Percentiles rank a stretch among this genome's conserved stretches.
phyloP scores from a whole-genome alignment of 2,329 filamentous ascomycete genomes.

The Penicillium griseofulvum region DNA sequence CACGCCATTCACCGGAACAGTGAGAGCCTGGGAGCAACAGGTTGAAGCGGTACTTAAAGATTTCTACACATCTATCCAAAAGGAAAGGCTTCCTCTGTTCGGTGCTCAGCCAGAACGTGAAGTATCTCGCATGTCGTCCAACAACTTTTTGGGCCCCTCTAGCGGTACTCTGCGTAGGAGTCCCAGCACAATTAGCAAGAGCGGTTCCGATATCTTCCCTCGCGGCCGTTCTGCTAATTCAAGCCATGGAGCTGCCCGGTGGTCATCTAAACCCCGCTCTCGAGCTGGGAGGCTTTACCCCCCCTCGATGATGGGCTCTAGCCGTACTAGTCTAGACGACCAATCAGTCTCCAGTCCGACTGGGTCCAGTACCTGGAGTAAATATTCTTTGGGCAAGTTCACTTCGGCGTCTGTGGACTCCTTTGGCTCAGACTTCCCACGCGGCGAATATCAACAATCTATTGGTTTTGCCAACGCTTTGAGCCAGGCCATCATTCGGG shows the following conservation, averaged over 20 bases:
- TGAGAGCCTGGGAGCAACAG: slow-evolving; percentile 82
- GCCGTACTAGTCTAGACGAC: slow-evolving; percentile 91
- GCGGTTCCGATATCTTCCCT: slow-evolving; percentile 73
- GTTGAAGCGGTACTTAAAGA: slow-evolving; percentile 88
- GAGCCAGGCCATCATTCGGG: slow-evolving; percentile 93
- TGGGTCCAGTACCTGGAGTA: slow-evolving; percentile 91
- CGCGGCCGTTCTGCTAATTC: slow-evolving; percentile 70
- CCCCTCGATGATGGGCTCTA: slow-evolving; percentile 79
- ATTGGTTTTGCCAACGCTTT: slow-evolving; percentile 97
- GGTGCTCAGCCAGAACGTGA: slow-evolving; percentile 57
- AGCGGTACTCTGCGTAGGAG: slow-evolving; percentile 72
- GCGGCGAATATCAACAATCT: slow-evolving; percentile 86
- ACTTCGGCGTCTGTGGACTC: slow-evolving; percentile 92
- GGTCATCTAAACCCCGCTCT: slow-evolving; percentile 82
- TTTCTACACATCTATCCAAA: slow-evolving; percentile 85
- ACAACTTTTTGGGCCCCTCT: slow-evolving; percentile 67
- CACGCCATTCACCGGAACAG: slow-evolving; percentile 68
- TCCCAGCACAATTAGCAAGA: slow-evolving; percentile 88
- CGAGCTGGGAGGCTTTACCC: slow-evolving; percentile 68
- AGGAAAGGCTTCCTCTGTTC: slow-evolving; percentile 81
- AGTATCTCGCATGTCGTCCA: slow-evolving; percentile 43
- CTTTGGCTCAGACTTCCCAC: slow-evolving; percentile 71
- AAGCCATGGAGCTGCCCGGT: slow-evolving; percentile 64
- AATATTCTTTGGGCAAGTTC: slow-evolving; percentile 84
- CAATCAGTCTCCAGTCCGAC: slow-evolving; percentile 87